phyloP scores from a whole-genome alignment of 2,329 filamentous ascomycete species.

The Curvularia sp. region DNA sequence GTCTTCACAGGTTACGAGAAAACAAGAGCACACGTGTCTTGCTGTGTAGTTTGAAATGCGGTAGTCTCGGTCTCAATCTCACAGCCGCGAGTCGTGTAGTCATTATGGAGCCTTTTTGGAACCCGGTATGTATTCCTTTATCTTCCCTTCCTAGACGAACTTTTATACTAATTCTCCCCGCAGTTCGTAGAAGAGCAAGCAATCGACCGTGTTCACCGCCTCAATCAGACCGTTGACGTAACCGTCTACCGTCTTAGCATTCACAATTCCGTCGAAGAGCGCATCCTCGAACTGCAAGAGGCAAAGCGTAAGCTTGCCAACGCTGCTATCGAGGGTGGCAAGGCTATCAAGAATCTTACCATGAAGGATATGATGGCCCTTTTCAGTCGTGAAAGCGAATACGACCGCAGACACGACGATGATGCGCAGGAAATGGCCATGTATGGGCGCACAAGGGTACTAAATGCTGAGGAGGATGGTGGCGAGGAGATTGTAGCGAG shows the following conservation, averaged over 20 bases:
- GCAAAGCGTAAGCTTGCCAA: conserved; percentile 92
- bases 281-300: conserved; percentile 92
- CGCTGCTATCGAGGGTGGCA: conserved; percentile 84
- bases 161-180: neutral
- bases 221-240: conserved; percentile 94
- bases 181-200: conserved; percentile 98
- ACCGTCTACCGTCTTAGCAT: conserved; percentile 95
- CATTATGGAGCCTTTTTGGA: conserved; percentile 98
- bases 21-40: conserved; percentile 80
- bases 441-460: conserved; percentile 44
- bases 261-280: conserved; percentile 84
- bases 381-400: conserved; percentile 75
- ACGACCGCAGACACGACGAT: conserved; percentile 55
- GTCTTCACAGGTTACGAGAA: conserved; percentile 76
- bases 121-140: conserved; percentile 68
- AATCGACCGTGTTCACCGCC: conserved; percentile 96
- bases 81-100: conserved; percentile 93
- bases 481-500: conserved; percentile 18
- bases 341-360: conserved; percentile 81
- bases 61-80: conserved; percentile 89
- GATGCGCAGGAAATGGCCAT: conserved; percentile 44
- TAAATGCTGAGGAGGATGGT: conserved; percentile 27
- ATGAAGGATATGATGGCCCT: conserved; percentile 93
- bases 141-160: neutral
- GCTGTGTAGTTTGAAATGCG: conserved; percentile 92